Base-by-base conservation (phyloP, 352 stramenopile genomes). In the Blastocystis sp. region DNA sequence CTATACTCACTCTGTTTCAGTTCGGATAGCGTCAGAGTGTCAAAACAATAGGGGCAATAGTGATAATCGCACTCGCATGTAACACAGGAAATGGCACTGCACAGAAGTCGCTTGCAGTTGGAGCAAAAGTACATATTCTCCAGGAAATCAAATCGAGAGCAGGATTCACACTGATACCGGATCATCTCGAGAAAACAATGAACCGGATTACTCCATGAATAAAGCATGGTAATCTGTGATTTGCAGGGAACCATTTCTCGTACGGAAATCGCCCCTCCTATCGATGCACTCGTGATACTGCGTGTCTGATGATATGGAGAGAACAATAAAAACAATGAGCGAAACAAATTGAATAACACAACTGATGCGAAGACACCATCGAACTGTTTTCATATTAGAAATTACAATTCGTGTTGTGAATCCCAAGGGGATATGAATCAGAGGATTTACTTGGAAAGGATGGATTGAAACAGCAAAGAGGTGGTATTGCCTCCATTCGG, bases 11-110 rank as follows among this genome's bases (percentile, higher is more conserved):
- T 65, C 14, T 40, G 27, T 51, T 32, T 27, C n/a, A 81, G 42
- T 65, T 81, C 69, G 9, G 46, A 49, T 7, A 27, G 29, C 27
- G 69, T 81, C 8, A 63, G n/a, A 9, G 46, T 65, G 16, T 81
- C 44, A 65, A 81, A 64, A 29, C 69, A 81, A 18, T 44, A 38
- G 8, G 69, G 69, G 42, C 69, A 81, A 64, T 81, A 81, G 46
- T 81, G 40, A 32, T 81, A 81, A 27, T 81, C 69, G 29, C 61
- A 32, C 14, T 36, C 69, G 9, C 48, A 16, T 27, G n/a, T n/a
- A 27, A 65, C 24, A 81, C 69, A 81, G n/a, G 69, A 81, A 27
- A 61, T 18, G 27, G 48, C 38, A 34, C n/a, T 44, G 42, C 69
- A 81, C n/a, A 81, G 21, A 21, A 81, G 34, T 32, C 21, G 18